Percentiles rank a stretch among this genome's conserved stretches.
These are phyloP conservation scores for Fraxinus xanthoxyloides DNA, from an alignment of 305 asterid species.

Conservation along the genomic window DNA sequence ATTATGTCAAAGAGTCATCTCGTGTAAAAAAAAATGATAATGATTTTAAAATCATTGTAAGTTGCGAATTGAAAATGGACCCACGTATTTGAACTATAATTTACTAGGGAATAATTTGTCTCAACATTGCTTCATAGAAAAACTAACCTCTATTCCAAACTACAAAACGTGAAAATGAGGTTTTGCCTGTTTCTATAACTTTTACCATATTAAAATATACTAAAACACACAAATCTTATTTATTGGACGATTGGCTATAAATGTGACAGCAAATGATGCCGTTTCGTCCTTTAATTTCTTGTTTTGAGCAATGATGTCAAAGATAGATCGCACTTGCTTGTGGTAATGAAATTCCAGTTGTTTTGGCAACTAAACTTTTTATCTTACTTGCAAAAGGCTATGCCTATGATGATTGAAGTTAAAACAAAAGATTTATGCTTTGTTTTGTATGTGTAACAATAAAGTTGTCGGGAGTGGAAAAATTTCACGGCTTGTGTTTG, in stretches of 20 bases:
- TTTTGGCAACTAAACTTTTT: background rate
- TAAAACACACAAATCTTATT: background rate
- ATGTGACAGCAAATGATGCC: background rate
- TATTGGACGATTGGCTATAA: background rate
- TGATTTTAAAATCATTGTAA: background rate
- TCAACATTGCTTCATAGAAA: background rate
- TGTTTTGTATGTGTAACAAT: background rate
- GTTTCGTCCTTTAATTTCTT: background rate
- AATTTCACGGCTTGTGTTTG: too few relatives aligned
- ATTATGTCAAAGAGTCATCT: background rate
- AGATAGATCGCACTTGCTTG: background rate
- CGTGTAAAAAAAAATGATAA: background rate
- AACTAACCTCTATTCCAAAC: background rate
- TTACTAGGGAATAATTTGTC: background rate
- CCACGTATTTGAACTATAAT: background rate
- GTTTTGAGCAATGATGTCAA: background rate
- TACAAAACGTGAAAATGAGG: background rate
- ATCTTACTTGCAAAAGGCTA: background rate
- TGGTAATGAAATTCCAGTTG: background rate
- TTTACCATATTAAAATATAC: too few relatives aligned
- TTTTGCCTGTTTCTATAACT: background rate
- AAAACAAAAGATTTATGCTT: background rate
- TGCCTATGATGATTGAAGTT: background rate
- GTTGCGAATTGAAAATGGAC: background rate
- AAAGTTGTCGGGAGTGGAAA: background rate